Evolutionary conservation across 2,329 filamentous ascomycete species (phyloP).

Genomic region (Bimuria novae-zelandiae): DNA sequence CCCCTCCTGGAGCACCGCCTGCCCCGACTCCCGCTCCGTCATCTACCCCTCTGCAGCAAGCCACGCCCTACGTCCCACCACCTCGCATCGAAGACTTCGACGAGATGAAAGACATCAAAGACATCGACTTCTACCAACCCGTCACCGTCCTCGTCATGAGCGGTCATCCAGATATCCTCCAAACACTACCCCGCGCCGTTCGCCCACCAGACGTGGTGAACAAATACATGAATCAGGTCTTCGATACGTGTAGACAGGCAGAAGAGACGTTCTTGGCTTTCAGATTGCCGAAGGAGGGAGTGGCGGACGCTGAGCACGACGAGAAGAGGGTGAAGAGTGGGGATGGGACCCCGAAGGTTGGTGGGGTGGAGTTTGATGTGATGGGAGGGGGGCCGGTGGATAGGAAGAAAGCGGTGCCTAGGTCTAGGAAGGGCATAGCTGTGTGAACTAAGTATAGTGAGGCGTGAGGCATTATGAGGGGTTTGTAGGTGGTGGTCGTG

Average conservation of each 20-base stretch:
- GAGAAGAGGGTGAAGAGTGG: slow-evolving; percentile 21
- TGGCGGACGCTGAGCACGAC: slow-evolving; percentile 30
- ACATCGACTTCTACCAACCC: slow-evolving; percentile 66
- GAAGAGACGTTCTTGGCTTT: slow-evolving; percentile 61
- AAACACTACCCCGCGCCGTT: slow-evolving; percentile 61
- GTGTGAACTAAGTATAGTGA: no score
- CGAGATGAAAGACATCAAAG: slow-evolving; percentile 52
- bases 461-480: no score
- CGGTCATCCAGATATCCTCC: slow-evolving; percentile 56
- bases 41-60: slow-evolving; percentile 9
- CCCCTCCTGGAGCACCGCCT: neutral
- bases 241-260: slow-evolving; percentile 60
- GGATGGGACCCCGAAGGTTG: slow-evolving; percentile 26
- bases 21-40: slow-evolving; percentile 21
- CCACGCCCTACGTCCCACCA: slow-evolving; percentile 28
- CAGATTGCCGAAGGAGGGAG: slow-evolving; percentile 54
- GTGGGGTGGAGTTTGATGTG: slow-evolving; percentile 25
- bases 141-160: slow-evolving; percentile 66
- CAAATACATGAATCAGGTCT: slow-evolving; percentile 50
- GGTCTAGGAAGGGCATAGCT: slow-evolving; percentile 32
- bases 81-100: slow-evolving; percentile 44
- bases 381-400: neutral
- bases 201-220: slow-evolving; percentile 48
- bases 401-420: slow-evolving; percentile 25
- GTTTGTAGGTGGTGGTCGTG: no score